Evolutionary conservation across 306 rosid genomes (phyloP), one percentile per base, ranked within the genome.

Genomic region (Cucumis melo): DNA sequence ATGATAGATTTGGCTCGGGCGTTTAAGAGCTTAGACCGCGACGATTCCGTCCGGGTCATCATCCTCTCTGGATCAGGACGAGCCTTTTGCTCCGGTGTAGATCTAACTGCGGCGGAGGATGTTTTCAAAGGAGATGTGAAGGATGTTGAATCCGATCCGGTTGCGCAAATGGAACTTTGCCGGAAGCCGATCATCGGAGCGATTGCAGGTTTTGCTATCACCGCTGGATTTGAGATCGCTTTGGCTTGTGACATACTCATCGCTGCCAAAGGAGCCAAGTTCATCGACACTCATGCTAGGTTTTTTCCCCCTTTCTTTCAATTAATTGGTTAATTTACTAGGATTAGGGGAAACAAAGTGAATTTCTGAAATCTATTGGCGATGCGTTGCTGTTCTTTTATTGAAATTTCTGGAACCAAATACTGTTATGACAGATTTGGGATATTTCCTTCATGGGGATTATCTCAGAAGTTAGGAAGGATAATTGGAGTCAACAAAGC

Each of bases 371-470:
- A 66, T 66, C 34, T 41, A 1, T 23, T 66, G 51, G 27, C 15
- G 21, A 12, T 27, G 5, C 1, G 16, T 23, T 17, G 3, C 38
- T 46, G 11, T 70, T 44, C 56, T 51, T 4, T 2, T 42, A 23
- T 46, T 70, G 58, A 44, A 70, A 70, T 46, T 42, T 8, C 58
- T 14, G 51, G 58, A 60, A 42, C 0, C 1, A 46, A 12, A 46
- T 0, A 76, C 15, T 2, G 11, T 36, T 2, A n/a, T 21, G 74
- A 78, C 87, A 91, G 97, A 82, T 91, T 91, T 82, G 97, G 98
- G 84, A 91, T 94, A 84, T 91, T 94, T 86, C 98, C 97, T 48
- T 91, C 97, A 1, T 94, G 98, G 97, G 97, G 98, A 8, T 83
- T 94, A 74, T 94, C 98, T 70, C 97, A 94, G 84, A 94, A 94